A percentile compares a stretch with the other conserved stretches of the same genome.
phyloP scores from a whole-genome alignment of 331 rosid species.

The Erythrophleum ivorense region DNA sequence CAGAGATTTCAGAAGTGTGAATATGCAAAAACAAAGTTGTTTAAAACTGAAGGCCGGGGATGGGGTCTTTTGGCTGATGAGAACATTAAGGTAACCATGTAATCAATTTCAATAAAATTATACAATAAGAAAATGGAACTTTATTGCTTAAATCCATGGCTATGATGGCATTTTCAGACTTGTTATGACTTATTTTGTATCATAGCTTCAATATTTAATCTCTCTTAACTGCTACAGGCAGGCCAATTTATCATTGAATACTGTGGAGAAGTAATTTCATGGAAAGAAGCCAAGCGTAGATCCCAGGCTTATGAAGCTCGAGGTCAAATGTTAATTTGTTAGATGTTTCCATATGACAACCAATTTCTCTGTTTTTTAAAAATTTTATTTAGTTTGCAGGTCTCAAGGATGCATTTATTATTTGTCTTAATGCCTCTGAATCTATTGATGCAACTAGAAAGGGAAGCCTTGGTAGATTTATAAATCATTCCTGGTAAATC shows the following conservation, averaged over 20 bases:
- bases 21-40: constrained; percentile 86
- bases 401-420: constrained; percentile 88
- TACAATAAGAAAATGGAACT: constrained; percentile 18
- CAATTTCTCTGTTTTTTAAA: constrained; percentile 35
- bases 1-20: constrained; percentile 92
- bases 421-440: constrained; percentile 86
- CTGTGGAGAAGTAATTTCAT: constrained; percentile 96
- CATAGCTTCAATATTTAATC: constrained; percentile 27
- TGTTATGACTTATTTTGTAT: too few relatives aligned
- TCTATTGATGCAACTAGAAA: constrained; percentile 95
- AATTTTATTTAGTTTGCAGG: constrained; percentile 60
- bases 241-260: constrained; percentile 90
- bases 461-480: constrained; percentile 96
- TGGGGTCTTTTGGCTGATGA: constrained; percentile 95
- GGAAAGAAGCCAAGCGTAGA: constrained; percentile 95
- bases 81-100: constrained; percentile 73
- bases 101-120: constrained; percentile 20
- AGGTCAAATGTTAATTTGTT: constrained; percentile 55
- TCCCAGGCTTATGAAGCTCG: constrained; percentile 84
- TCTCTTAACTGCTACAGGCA: constrained; percentile 52
- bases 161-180: constrained; percentile 29
- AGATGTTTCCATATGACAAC: constrained; percentile 32
- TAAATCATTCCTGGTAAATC: constrained; percentile 96
- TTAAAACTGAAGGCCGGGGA: constrained; percentile 89
- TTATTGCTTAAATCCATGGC: constrained; percentile 12